These are phyloP conservation scores for Mycogone perniciosa DNA, from an alignment of 2,329 filamentous ascomycete genomes.

Conservation along the genomic window DNA sequence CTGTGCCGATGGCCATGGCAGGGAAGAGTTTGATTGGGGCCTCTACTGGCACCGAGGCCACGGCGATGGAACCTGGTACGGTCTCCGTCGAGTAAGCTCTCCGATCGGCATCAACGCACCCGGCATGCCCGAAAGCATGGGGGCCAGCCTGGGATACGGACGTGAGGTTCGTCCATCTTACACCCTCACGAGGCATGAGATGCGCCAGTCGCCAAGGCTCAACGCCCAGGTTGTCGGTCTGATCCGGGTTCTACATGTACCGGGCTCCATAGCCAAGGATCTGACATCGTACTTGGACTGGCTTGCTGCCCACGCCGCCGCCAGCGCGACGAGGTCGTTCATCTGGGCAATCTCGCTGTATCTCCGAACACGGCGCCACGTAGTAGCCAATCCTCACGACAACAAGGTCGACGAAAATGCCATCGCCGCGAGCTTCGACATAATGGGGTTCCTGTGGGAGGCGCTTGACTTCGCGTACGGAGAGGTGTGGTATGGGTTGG, in stretches of 20 bases:
- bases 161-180: conserved; percentile 7
- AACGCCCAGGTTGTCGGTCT: conserved; percentile 25
- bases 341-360: conserved; percentile 26
- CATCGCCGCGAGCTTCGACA: conserved; percentile 19
- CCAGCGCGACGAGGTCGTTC: conserved; percentile 20
- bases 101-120: conserved; percentile 10
- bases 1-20: conserved; percentile 16
- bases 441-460: conserved; percentile 23
- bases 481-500: conserved; percentile 23
- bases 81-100: conserved; percentile 11
- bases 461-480: conserved; percentile 24
- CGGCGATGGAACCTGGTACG: conserved; percentile 24
- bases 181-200: conserved; percentile 15
- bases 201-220: conserved; percentile 23
- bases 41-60: conserved; percentile 28
- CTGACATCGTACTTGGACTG: conserved; percentile 28
- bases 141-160: background rate
- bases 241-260: conserved; percentile 22
- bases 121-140: background rate
- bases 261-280: conserved; percentile 13
- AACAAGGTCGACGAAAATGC: background rate
- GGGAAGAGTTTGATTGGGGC: conserved; percentile 31
- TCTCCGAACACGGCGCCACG: conserved; percentile 22
- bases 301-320: conserved; percentile 21
- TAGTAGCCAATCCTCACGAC: conserved; percentile 6